Conservation (phyloP, 495 filamentous ascomycete genomes). For the Talaromyces thailandensis region DNA sequence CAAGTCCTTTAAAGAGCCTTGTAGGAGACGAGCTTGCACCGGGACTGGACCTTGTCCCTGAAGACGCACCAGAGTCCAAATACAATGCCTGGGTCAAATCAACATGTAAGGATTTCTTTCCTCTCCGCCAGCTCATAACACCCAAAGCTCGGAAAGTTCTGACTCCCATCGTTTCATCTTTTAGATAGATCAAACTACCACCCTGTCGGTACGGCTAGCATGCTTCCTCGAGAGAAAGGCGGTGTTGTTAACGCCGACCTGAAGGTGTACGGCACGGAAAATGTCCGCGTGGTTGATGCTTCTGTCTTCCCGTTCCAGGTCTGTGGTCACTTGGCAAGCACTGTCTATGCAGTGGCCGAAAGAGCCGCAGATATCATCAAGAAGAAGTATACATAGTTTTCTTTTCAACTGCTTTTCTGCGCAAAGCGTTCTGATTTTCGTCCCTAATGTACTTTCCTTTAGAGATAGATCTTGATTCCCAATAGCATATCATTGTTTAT, state of each 20-base stretch:
- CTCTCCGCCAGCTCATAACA: background rate
- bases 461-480: background rate
- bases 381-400: constrained; percentile 5
- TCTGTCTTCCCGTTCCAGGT: constrained; percentile 48
- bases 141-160: background rate
- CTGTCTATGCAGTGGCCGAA: constrained; percentile 53
- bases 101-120: constrained; percentile 17
- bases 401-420: background rate
- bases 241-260: constrained; percentile 36
- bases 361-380: constrained; percentile 46
- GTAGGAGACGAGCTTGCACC: constrained; percentile 1
- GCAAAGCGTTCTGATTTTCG: background rate
- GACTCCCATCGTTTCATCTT: background rate
- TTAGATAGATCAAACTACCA: constrained; percentile 13
- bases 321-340: constrained; percentile 40
- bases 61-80: constrained; percentile 10
- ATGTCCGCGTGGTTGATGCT: constrained; percentile 45
- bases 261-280: constrained; percentile 37
- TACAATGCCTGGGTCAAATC: constrained; percentile 19
- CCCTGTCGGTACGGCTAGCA: constrained; percentile 31
- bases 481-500: background rate
- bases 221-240: constrained; percentile 41
- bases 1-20: constrained; percentile 7
- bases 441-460: background rate
- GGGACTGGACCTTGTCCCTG: constrained; percentile 3